Base-by-base conservation (phyloP, 495 filamentous ascomycete genomes). In the Podospora conica region DNA sequence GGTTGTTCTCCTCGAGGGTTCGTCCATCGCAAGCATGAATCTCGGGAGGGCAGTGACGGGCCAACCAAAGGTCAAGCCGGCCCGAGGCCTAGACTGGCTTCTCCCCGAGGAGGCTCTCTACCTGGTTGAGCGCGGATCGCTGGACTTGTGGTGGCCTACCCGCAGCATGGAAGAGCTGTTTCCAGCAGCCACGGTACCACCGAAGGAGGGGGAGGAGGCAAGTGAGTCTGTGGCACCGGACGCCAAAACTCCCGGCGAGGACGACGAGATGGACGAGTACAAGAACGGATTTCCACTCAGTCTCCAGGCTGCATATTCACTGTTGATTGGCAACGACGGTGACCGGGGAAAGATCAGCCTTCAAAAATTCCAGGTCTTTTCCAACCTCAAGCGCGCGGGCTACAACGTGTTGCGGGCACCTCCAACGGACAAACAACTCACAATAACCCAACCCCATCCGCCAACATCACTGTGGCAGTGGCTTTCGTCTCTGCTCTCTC, bases 31-130 rank as follows among this genome's bases (percentile, higher is more conserved):
- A 31, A 75, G 72, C 40, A 72, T 72, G 56, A 75, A 71, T 53
- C 74, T 80, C 68, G 83, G 83, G 3, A 77, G 80, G 59, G 75
- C 76, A 21, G 74, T 81, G 6, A 78, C 78, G 28, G 76, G 79
- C 5, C 65, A 75, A 62, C 69, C 80, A 69, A 79, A 77, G 69
- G 65, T 75, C 15, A 71, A 73, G 27, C 77, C 79, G 55, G 84
- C 82, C 0, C 80, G 77, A 68, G 82, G 86, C 25, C 82, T 82
- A 58, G 70, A 92, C 22, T 96, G 91, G 91, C 73, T 98, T 25
- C 74, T 96, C n/a, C 93, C 93, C 0, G 96, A 98, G 74, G 95
- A 98, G 73, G 90, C 91, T 8, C 77, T 98, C 58, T 98, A 91
- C 74, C 71, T 96, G 55, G 80, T 98, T 20, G 95, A 98, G 77